Evolutionary conservation across 208 protist species (phyloP).

Genomic region (Trypanosoma avium): DNA sequence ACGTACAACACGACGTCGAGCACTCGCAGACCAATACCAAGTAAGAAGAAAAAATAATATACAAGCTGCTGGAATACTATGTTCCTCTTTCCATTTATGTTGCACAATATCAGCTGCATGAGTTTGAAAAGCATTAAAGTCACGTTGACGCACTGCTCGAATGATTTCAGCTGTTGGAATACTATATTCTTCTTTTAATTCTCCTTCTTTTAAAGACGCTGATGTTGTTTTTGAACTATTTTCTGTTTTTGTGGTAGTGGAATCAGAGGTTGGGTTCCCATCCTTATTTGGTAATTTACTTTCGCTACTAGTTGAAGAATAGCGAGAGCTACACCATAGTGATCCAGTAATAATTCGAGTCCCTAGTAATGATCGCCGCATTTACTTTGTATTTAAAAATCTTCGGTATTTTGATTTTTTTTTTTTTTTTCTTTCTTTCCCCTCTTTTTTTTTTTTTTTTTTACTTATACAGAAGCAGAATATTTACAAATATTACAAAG

Average conservation of each 20-base stretch:
- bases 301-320: not conserved
- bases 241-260: not conserved
- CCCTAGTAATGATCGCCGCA: slow-evolving; percentile 4
- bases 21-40: slow-evolving; percentile 76
- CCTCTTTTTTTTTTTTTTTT: not conserved
- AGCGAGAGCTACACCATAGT: slow-evolving; percentile 7
- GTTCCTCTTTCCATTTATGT: slow-evolving; percentile 66
- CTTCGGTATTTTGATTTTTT: too few relatives aligned
- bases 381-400: too few relatives aligned
- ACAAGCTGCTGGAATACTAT: slow-evolving; percentile 62
- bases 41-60: slow-evolving; percentile 49
- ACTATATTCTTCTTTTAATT: slow-evolving; percentile 24
- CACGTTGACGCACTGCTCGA: slow-evolving; percentile 53
- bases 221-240: not conserved
- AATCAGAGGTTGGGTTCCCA: not conserved
- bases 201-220: not conserved
- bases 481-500: too few relatives aligned
- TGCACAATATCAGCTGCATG: slow-evolving; percentile 66
- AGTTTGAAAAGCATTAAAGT: slow-evolving; percentile 61
- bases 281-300: not conserved
- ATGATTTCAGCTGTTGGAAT: slow-evolving; percentile 53
- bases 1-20: slow-evolving; percentile 55
- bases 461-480: not conserved
- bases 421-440: not conserved
- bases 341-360: not conserved